Base-by-base conservation (phyloP, 2,329 filamentous ascomycete genomes). In the Salinomyces thailandicus region DNA sequence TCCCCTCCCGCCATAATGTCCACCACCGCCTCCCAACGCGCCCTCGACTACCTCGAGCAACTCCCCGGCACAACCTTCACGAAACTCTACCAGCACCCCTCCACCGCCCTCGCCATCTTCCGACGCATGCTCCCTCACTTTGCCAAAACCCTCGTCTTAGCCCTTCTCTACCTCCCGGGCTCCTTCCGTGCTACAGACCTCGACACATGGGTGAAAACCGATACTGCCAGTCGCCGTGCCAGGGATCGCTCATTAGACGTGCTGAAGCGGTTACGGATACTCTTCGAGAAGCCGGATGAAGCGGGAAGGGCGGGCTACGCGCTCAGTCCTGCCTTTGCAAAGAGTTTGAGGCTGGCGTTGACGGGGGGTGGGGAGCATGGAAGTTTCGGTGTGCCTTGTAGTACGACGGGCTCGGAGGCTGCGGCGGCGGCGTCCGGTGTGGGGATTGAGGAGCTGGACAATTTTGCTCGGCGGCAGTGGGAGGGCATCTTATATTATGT, bases 401-500 rank as follows among this genome's bases (percentile, higher is more conserved):
- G 68, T 9, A 70, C 78, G 5, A n/a, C n/a, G n/a, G n/a, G n/a
- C n/a, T n/a, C n/a, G n/a, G n/a, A n/a, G n/a, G n/a, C n/a, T n/a
- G n/a, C n/a, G n/a, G 68, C 75, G 3, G 68, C 76, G 20, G 72
- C 76, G 27, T 65, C 70, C 37, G 72, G 75, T 33, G 73, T 91
- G 33, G 77, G 81, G 41, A 61, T 86, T 8, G 54, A 72, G 1
- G 85, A 82, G 48, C 72, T 98, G 39, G 91, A 98, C 54, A 72
- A 77, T 18, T 93, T 89, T 62, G 86, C 91, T 4, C 76, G 84
- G 37, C 75, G 74, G 50, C 87, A 93, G 55, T 98, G 91, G 87
- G 93, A 98, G 60, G 82, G 85, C 17, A 94, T 98, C 18, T 62
- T 98, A 32, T 91, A 95, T 59, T 98, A 86, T 55, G 87, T 98